phyloP scores from a whole-genome alignment of 2,329 filamentous ascomycete species.

The Cyphellophora europaea region DNA sequence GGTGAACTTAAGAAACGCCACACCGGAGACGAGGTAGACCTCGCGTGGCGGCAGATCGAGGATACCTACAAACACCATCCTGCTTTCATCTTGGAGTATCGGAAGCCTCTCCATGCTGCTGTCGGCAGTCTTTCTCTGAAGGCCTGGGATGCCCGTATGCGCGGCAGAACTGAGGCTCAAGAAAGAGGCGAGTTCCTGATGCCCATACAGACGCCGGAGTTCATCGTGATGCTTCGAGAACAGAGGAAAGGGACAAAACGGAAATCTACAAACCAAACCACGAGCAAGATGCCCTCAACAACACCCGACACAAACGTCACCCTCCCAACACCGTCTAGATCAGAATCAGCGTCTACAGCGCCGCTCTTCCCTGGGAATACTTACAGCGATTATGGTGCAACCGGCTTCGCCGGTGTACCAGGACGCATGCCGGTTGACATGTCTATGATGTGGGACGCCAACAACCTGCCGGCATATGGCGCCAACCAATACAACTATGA shows the following conservation, averaged over 20 bases:
- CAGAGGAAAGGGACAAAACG: slow-evolving; percentile 11
- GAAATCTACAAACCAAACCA: neutral
- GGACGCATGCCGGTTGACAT: neutral
- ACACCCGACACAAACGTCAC: neutral
- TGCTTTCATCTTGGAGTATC: slow-evolving; percentile 26
- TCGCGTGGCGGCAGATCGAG: slow-evolving; percentile 38
- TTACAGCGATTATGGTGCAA: neutral
- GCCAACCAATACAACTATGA: slow-evolving; percentile 1
- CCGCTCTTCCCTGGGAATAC: too few species aligned
- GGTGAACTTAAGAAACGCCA: slow-evolving; percentile 30
- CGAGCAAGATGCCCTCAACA: neutral
- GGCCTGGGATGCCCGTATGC: slow-evolving; percentile 30
- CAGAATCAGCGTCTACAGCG: too few species aligned
- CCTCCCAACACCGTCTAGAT: neutral
- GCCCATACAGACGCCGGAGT: slow-evolving; percentile 13
- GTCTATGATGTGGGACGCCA: neutral
- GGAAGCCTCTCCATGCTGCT: slow-evolving; percentile 32
- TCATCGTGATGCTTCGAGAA: slow-evolving; percentile 12
- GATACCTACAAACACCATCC: slow-evolving; percentile 34
- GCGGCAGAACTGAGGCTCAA: slow-evolving; percentile 6
- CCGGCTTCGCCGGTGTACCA: neutral
- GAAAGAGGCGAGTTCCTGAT: slow-evolving; percentile 8
- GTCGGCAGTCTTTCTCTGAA: slow-evolving; percentile 33
- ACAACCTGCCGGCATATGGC: neutral
- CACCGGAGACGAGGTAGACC: slow-evolving; percentile 25